Evolutionary conservation across 441 rosid genomes (phyloP).

Genomic region (Jatropha multifida): DNA sequence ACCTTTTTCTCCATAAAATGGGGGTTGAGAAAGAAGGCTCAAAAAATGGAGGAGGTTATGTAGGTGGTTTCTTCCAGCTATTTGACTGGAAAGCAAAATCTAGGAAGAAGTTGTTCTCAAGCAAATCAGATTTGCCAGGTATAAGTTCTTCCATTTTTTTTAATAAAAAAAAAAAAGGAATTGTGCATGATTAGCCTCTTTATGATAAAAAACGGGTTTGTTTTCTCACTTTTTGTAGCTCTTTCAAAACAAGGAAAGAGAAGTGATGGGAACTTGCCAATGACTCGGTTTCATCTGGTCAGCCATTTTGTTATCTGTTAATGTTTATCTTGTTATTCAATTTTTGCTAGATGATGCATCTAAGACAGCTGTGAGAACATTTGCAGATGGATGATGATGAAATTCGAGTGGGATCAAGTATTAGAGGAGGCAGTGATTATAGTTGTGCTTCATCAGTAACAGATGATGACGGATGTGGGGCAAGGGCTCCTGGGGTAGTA

Average conservation of each 20-base stretch:
- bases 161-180: neutral
- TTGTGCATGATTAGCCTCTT: conserved; percentile 8
- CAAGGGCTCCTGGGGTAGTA: conserved; percentile 81
- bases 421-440: conserved; percentile 59
- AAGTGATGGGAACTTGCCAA: conserved; percentile 65
- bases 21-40: conserved; percentile 65
- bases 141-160: conserved; percentile 16
- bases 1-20: conserved; percentile 35
- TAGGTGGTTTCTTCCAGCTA: conserved; percentile 76
- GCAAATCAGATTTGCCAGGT: conserved; percentile 76
- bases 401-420: conserved; percentile 42
- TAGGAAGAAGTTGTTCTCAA: conserved; percentile 85
- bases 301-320: conserved; percentile 11
- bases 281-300: conserved; percentile 55
- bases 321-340: neutral
- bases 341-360: conserved; percentile 12
- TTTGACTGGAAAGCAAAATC: conserved; percentile 98
- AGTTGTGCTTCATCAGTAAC: conserved; percentile 94
- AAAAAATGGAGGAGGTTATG: conserved; percentile 62
- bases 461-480: conserved; percentile 82
- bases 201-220: conserved; percentile 16
- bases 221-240: conserved; percentile 32
- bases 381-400: conserved; percentile 77
- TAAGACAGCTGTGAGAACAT: conserved; percentile 7
- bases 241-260: conserved; percentile 65